These are phyloP conservation scores for Aspergillus quadrilineatus DNA, from an alignment of 2,329 filamentous ascomycete genomes.

Conservation along the genomic window DNA sequence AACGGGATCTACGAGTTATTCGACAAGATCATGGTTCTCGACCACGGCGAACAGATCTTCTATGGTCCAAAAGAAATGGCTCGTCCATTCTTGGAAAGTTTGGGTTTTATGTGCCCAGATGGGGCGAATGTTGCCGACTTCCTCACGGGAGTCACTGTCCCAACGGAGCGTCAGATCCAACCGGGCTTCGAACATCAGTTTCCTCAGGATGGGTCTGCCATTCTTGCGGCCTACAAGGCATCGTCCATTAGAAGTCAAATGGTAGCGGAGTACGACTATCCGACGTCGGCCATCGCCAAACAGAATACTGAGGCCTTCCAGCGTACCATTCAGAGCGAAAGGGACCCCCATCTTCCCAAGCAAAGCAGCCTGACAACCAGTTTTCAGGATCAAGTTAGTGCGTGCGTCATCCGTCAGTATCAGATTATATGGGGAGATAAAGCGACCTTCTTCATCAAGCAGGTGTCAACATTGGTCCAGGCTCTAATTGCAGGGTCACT, in stretches of 20 bases:
- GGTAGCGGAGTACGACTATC: slow-evolving; percentile 57
- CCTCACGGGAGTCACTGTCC: slow-evolving; percentile 64
- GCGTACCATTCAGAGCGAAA: slow-evolving; percentile 55
- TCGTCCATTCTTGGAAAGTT: slow-evolving; percentile 61
- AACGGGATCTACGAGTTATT: slow-evolving; percentile 66
- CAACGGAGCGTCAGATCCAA: slow-evolving; percentile 46
- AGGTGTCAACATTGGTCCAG: slow-evolving; percentile 52
- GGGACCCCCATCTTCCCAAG: slow-evolving; percentile 53
- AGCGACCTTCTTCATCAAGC: slow-evolving; percentile 50
- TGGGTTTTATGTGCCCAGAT: slow-evolving; percentile 62
- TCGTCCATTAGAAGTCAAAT: slow-evolving; percentile 50
- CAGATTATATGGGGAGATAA: slow-evolving; percentile 66
- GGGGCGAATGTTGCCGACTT: slow-evolving; percentile 60
- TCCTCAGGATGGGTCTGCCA: slow-evolving; percentile 41
- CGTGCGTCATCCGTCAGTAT: slow-evolving; percentile 60
- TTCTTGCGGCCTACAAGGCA: slow-evolving; percentile 48
- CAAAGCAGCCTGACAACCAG: slow-evolving; percentile 56
- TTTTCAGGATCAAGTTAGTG: slow-evolving; percentile 55
- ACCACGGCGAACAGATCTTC: slow-evolving; percentile 63
- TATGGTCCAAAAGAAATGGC: slow-evolving; percentile 61
- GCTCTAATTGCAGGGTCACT: slow-evolving; percentile 64
- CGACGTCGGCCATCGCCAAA: slow-evolving; percentile 48
- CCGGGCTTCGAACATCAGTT: slow-evolving; percentile 43
- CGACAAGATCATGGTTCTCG: slow-evolving; percentile 65
- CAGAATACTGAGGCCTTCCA: slow-evolving; percentile 37